A percentile compares a stretch with the other conserved stretches of the same genome.
Conservation (phyloP, 306 rosid genomes). For the Nissolia schottii region DNA sequence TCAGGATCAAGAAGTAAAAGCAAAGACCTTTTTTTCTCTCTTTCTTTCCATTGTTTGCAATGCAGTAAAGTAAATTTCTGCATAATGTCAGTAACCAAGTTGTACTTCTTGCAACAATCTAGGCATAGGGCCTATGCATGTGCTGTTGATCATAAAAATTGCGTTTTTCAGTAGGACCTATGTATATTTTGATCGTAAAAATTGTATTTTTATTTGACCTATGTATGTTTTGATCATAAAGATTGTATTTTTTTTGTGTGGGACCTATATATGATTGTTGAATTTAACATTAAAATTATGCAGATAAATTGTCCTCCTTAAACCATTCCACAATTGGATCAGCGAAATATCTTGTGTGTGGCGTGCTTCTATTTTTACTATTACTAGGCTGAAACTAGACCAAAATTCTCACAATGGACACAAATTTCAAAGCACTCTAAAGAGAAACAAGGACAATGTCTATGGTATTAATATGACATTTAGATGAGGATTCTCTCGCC, state of each 20-base stretch:
- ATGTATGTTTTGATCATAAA: slow-evolving; percentile 6
- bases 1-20: slow-evolving; percentile 16
- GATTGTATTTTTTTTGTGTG: slow-evolving; percentile 6
- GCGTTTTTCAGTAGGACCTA: not conserved
- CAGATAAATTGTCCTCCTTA: not conserved
- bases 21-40: slow-evolving; percentile 16
- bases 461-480: not conserved
- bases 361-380: slow-evolving; percentile 10
- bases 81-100: slow-evolving; percentile 6
- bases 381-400: not conserved
- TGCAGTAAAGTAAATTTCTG: slow-evolving; percentile 15
- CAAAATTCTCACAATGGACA: not conserved
- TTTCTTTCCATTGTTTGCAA: slow-evolving; percentile 3
- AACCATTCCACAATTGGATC: not conserved
- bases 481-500: too few relatives aligned
- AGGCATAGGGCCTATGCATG: slow-evolving; percentile 6
- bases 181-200: not conserved
- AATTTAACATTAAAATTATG: not conserved
- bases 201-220: not conserved
- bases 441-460: slow-evolving; percentile 4
- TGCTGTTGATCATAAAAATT: not conserved
- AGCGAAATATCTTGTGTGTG: slow-evolving; percentile 1
- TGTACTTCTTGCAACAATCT: slow-evolving; percentile 2
- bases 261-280: not conserved
- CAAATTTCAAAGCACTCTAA: not conserved